These are phyloP conservation scores for Ophidiomyces ophidiicola DNA, from an alignment of 2,329 filamentous ascomycete species.

Conservation along the genomic window DNA sequence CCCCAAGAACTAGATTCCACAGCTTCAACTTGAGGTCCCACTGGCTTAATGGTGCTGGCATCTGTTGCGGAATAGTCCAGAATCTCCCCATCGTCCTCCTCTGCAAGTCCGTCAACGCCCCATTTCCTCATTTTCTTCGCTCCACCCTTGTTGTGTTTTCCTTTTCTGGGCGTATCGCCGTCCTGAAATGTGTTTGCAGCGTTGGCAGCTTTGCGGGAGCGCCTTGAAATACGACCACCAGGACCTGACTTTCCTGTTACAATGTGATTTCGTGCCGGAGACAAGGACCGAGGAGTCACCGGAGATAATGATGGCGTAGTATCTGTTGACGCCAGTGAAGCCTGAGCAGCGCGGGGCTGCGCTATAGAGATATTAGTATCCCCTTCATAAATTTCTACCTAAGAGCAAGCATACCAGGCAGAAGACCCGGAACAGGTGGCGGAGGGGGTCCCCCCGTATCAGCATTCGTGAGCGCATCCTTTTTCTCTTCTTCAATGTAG, in stretches of 20 bases:
- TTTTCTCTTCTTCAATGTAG: constrained; percentile 29
- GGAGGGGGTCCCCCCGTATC: constrained; percentile 40
- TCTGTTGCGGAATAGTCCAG: constrained; percentile 77
- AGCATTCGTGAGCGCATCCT: constrained; percentile 37
- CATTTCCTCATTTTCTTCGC: constrained; percentile 81
- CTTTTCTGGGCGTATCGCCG: constrained; percentile 59
- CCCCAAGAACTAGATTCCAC: constrained; percentile 77
- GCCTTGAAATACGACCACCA: constrained; percentile 63
- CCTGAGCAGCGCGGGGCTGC: constrained; percentile 35
- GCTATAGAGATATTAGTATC: constrained; percentile 24
- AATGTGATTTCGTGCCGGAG: constrained; percentile 51
- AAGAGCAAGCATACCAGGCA: constrained; percentile 32
- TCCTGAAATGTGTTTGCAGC: constrained; percentile 49
- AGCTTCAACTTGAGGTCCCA: constrained; percentile 51
- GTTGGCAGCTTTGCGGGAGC: constrained; percentile 58
- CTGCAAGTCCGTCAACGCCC: constrained; percentile 77
- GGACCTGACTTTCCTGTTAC: constrained; percentile 47
- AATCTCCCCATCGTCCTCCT: constrained; percentile 66
- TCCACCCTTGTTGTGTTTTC: constrained; percentile 38
- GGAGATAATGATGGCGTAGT: constrained; percentile 59
- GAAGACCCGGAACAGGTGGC: constrained; percentile 41
- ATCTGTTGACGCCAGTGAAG: constrained; percentile 46
- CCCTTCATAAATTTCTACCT: neutral
- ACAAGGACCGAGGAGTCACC: constrained; percentile 65
- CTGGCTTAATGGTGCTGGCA: constrained; percentile 38